These are phyloP conservation scores for Podaxis mareebaensis DNA, from an alignment of 768 basidiomycete species.

Conservation along the genomic window DNA sequence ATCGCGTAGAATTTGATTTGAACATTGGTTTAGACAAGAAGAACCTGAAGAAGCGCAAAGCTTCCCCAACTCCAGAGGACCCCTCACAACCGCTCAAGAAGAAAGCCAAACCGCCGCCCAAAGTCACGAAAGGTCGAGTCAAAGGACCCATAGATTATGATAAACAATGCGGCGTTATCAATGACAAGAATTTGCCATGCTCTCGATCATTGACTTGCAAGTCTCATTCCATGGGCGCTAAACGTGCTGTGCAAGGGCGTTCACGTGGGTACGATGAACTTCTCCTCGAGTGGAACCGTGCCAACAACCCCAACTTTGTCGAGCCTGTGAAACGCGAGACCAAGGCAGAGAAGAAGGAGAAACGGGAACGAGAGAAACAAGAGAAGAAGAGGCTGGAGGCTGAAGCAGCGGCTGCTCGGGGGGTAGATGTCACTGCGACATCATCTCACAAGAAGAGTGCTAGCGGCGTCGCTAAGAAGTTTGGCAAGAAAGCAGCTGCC, in stretches of 20 bases:
- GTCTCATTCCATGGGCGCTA: slow-evolving; percentile 96
- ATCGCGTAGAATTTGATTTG: neutral
- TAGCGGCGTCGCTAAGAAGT: slow-evolving; percentile 51
- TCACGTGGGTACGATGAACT: slow-evolving; percentile 84
- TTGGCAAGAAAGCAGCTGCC: slow-evolving; percentile 60
- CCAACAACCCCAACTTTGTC: slow-evolving; percentile 84
- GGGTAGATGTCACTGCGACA: slow-evolving; percentile 49
- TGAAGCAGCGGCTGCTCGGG: slow-evolving; percentile 65
- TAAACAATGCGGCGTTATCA: slow-evolving; percentile 95
- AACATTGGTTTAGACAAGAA: slow-evolving; percentile 34
- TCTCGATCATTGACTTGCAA: slow-evolving; percentile 97
- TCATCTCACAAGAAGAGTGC: slow-evolving; percentile 44
- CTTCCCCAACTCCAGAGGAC: slow-evolving; percentile 70
- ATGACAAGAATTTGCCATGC: slow-evolving; percentile 91
- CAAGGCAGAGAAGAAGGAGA: slow-evolving; percentile 86
- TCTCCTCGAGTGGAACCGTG: slow-evolving; percentile 88
- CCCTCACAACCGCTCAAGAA: slow-evolving; percentile 71
- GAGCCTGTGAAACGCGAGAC: slow-evolving; percentile 86
- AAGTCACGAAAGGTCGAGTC: slow-evolving; percentile 74
- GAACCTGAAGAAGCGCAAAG: slow-evolving; percentile 76
- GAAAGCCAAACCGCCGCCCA: slow-evolving; percentile 67
- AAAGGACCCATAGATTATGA: slow-evolving; percentile 91
- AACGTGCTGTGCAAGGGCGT: slow-evolving; percentile 87
- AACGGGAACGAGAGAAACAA: slow-evolving; percentile 75
- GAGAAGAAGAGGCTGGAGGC: slow-evolving; percentile 78